These are phyloP conservation scores for Mycena sp. DNA, from an alignment of 1,284 basidiomycete species.

Conservation along the genomic window DNA sequence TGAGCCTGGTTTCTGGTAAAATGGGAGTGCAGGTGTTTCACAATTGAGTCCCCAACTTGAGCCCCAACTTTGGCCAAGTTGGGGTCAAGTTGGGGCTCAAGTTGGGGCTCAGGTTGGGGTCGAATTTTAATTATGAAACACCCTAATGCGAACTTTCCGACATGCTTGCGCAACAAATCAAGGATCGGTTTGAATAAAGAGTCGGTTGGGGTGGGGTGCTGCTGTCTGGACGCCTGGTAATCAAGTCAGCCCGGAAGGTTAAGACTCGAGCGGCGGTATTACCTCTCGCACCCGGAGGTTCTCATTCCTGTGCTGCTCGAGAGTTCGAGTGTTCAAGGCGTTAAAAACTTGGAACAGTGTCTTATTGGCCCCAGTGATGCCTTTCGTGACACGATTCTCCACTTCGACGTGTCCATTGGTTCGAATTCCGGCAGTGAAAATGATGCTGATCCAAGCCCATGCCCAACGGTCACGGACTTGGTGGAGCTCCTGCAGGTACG, in stretches of 20 bases:
- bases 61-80: too few relatives aligned
- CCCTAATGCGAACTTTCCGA: neutral
- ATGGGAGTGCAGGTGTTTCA: too few relatives aligned
- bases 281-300: constrained; percentile 34
- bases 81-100: too few relatives aligned
- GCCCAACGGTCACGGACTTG: constrained; percentile 41
- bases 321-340: constrained; percentile 35
- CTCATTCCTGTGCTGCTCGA: constrained; percentile 31
- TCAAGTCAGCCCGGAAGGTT: neutral
- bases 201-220: neutral
- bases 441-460: constrained; percentile 37
- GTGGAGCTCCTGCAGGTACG: constrained; percentile 29
- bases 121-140: too few relatives aligned
- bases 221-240: neutral
- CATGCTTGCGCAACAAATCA: neutral
- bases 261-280: constrained; percentile 14
- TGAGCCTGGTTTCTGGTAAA: too few relatives aligned
- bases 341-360: constrained; percentile 34
- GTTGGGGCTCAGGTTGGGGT: too few relatives aligned
- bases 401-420: constrained; percentile 38
- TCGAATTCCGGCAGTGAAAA: constrained; percentile 43
- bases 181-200: constrained; percentile 10
- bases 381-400: constrained; percentile 40
- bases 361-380: constrained; percentile 32
- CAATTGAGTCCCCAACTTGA: too few relatives aligned